Evolutionary conservation across 768 basidiomycete genomes (phyloP), one percentile per base, ranked within the genome.

Genomic region (Mycena belliarum): DNA sequence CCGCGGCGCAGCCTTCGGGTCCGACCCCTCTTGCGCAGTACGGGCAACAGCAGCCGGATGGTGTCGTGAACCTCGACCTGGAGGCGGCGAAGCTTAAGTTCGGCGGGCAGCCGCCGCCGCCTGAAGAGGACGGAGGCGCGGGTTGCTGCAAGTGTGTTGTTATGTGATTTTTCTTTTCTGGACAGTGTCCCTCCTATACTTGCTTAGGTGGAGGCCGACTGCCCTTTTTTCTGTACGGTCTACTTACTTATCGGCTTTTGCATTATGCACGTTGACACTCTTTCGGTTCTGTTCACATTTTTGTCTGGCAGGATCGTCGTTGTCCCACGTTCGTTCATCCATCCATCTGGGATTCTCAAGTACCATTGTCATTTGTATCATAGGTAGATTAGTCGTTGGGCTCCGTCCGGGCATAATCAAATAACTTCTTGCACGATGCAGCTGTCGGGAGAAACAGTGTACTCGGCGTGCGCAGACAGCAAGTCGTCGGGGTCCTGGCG

Each of bases 61-160:
- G 32, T 2, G 50, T 59, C 25, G 50, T 41, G 21, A 49, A 45
- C 41, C 37, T 67, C 26, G 63, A 63, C 41, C 69, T 71, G 52
- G 68, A 67, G 32, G 65, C 73, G 38, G 69, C 72, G 28, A 62
- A 69, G 40, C 66, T 68, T 38, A 70, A 72, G 49, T 45, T 60
- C 12, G 72, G 74, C 2, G 60, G 47, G 35, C 69, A 72, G 49
- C 60, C 51, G 52, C 73, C 74, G 49, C 69, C 79, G 44, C 73
- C 74, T 12, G 82, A 85, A 32, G 82, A 86, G 8, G 80, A 79
- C 15, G 69, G 66, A 2, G 76, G 71, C 29, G 81, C 77, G 28
- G 85, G 87, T 37, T 92, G 91, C 68, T 93, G 91, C 79, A 89
- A 87, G 73, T 93, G 91, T 73, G 74, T 89, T 64, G 80, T 93